Evolutionary conservation across 805 yeast genomes (phyloP).

Genomic region (Schwanniomyces occidentalis): DNA sequence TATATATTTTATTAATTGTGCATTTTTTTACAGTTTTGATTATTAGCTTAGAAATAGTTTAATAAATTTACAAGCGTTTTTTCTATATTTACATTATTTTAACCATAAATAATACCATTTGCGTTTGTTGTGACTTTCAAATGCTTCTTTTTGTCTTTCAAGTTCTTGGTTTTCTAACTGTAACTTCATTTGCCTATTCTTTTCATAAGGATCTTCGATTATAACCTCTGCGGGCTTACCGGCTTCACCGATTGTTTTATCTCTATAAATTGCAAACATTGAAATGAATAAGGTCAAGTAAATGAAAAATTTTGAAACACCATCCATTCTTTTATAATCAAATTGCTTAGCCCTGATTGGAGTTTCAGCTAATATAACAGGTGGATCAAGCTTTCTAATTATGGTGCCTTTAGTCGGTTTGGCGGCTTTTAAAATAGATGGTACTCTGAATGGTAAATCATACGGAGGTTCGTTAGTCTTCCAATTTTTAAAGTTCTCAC

Average conservation of each 20-base stretch:
- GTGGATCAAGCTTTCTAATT: constrained; percentile 34
- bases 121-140: constrained; percentile 9
- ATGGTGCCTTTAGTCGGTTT: constrained; percentile 25
- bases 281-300: constrained; percentile 49
- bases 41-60: too few species aligned
- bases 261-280: constrained; percentile 55
- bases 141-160: constrained; percentile 10
- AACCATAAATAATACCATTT: constrained; percentile 59
- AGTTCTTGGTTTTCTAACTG: constrained; percentile 15
- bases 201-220: constrained; percentile 38
- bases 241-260: constrained; percentile 49
- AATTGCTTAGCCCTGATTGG: constrained; percentile 46
- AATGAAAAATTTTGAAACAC: constrained; percentile 54
- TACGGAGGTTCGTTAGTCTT: constrained; percentile 47
- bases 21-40: too few species aligned
- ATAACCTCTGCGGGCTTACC: constrained; percentile 41
- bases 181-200: constrained; percentile 23
- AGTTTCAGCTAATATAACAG: constrained; percentile 44
- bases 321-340: constrained; percentile 54
- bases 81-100: constrained; percentile 22
- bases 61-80: too few species aligned
- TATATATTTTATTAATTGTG: too few species aligned
- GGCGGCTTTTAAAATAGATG: constrained; percentile 30
- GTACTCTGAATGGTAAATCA: constrained; percentile 58
- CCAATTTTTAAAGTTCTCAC: constrained; percentile 56